A percentile compares a stretch with the other conserved stretches of the same genome.
These are phyloP conservation scores for Vairimorpha ceranae DNA, from an alignment of 371 early-diverging fungal species.

Conservation along the genomic window DNA sequence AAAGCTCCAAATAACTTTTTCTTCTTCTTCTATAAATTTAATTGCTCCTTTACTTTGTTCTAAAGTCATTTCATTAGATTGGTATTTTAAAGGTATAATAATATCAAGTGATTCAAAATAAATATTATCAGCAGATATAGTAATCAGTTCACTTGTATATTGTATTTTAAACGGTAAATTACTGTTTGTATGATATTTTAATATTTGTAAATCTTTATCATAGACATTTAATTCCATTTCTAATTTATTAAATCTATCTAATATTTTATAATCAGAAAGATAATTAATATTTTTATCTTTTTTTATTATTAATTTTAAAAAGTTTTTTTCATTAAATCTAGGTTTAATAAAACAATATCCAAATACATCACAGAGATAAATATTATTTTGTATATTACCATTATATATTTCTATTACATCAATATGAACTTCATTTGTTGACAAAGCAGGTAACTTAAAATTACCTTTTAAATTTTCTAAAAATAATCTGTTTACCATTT, in stretches of 20 bases:
- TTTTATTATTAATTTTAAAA: neutral
- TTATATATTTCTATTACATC: constrained; percentile 22
- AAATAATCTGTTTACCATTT: neutral
- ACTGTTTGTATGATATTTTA: neutral
- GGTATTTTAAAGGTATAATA: neutral
- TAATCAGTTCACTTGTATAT: neutral
- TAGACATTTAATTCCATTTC: neutral
- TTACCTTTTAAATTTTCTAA: neutral
- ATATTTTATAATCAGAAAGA: neutral
- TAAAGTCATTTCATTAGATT: neutral
- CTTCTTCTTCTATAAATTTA: neutral
- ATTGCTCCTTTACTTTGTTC: neutral
- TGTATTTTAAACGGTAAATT: neutral
- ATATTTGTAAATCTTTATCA: neutral
- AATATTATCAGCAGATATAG: neutral
- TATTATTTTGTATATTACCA: neutral
- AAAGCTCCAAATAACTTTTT: neutral
- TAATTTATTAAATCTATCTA: constrained; percentile 13
- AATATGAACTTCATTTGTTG: constrained; percentile 12
- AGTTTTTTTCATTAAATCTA: neutral
- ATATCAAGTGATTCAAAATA: neutral
- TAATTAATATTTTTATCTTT: constrained; percentile 7
- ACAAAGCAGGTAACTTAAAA: constrained; percentile 1
- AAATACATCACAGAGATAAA: neutral
- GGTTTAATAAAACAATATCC: constrained; percentile 15